Conservation (phyloP, 345 rosid species). For the Excoecaria cochinchinensis region DNA sequence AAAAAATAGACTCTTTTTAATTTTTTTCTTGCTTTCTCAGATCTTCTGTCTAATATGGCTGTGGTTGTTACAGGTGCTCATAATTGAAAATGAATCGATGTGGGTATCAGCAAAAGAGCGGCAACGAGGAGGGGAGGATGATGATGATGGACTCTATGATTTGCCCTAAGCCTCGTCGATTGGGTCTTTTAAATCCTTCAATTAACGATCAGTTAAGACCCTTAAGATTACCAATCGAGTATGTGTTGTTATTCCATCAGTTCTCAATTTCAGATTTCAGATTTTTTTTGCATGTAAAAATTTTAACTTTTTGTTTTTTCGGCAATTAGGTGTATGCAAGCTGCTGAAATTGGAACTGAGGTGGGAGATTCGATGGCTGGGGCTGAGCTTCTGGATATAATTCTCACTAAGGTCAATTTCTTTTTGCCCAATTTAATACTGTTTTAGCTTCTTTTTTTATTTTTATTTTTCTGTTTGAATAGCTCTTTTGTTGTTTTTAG, state of each 20-base stretch:
- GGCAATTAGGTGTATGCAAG: constrained; percentile 35
- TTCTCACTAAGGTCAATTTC: constrained; percentile 61
- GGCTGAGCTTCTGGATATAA: constrained; percentile 79
- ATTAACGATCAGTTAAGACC: constrained; percentile 41
- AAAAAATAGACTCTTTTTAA: neutral
- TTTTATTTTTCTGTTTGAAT: neutral
- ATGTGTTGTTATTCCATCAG: neutral
- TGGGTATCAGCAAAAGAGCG: constrained; percentile 35
- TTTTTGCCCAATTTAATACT: neutral
- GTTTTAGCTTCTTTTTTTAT: neutral
- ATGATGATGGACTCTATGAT: constrained; percentile 45
- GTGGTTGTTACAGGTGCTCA: neutral
- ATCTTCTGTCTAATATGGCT: neutral
- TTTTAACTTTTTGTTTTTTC: neutral
- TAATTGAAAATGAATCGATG: constrained; percentile 23
- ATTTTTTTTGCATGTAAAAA: neutral
- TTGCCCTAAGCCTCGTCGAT: constrained; percentile 87
- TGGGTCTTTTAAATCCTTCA: constrained; percentile 42
- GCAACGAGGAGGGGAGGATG: constrained; percentile 36
- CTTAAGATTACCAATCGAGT: constrained; percentile 58
- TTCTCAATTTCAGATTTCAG: no score
- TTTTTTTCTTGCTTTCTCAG: neutral
- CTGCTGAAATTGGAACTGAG: constrained; percentile 38
- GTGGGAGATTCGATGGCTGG: constrained; percentile 55
- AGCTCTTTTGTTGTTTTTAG: neutral